These are phyloP conservation scores for Cryptococcus hybrid DNA, from an alignment of 1,284 basidiomycete genomes.

Conservation along the genomic window DNA sequence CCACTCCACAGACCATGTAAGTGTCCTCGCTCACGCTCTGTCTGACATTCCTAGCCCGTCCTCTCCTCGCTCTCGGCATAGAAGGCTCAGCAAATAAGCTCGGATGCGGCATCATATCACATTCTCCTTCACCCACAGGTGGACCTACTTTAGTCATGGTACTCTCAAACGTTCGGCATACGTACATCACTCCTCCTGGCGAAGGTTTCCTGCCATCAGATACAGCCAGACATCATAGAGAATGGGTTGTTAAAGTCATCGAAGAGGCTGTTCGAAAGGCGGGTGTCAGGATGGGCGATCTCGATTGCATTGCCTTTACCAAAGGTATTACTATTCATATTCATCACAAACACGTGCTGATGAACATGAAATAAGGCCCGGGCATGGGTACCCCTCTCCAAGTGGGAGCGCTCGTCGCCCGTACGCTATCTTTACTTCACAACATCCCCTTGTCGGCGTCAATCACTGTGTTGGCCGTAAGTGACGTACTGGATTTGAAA, in stretches of 20 bases:
- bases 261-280: constrained; percentile 75
- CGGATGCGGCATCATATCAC: constrained; percentile 91
- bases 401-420: constrained; percentile 91
- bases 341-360: not conserved
- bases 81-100: constrained; percentile 98
- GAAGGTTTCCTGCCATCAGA: constrained; percentile 95
- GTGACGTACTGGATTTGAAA: constrained; percentile 42
- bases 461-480: constrained; percentile 98
- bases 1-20: constrained; percentile 35
- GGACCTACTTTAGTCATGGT: constrained; percentile 56
- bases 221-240: constrained; percentile 91
- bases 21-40: constrained; percentile 3
- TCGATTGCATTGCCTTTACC: constrained; percentile 96
- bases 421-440: constrained; percentile 84
- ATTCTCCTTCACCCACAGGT: constrained; percentile 52
- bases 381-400: constrained; percentile 98
- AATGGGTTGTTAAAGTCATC: constrained; percentile 86
- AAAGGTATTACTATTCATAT: constrained; percentile 62
- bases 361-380: constrained; percentile 61
- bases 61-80: constrained; percentile 64
- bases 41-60: constrained; percentile 18
- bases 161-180: constrained; percentile 86
- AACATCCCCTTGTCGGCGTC: constrained; percentile 88
- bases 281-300: constrained; percentile 65
- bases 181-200: constrained; percentile 96